Evolutionary conservation across 225 moss, liverwort and hornwort species (phyloP).

Genomic region (Pleurozium schreberi): DNA sequence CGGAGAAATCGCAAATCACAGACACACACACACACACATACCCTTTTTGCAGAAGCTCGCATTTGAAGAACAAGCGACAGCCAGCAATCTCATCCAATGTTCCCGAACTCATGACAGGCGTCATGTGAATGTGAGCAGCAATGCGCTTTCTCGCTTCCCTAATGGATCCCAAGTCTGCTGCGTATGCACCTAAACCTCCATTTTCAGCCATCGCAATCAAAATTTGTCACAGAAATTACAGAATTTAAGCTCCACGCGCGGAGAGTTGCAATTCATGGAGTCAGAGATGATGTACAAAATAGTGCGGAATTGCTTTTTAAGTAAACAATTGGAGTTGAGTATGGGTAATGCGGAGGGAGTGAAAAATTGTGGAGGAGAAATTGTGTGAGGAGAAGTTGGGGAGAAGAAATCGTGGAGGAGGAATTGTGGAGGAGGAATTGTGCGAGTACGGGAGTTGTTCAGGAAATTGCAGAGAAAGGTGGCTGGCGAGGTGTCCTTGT

Average conservation of each 20-base stretch:
- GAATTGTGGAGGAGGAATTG: neutral
- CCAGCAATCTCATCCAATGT: conserved; percentile 45
- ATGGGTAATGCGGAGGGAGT: neutral
- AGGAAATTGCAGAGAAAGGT: neutral
- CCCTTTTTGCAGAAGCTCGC: conserved; percentile 78
- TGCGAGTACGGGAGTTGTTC: neutral
- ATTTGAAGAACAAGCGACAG: conserved; percentile 67
- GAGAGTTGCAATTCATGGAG: neutral
- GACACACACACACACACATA: neutral
- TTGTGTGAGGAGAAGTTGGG: neutral
- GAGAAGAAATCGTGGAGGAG: neutral
- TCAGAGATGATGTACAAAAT: neutral
- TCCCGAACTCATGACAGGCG: conserved; percentile 51
- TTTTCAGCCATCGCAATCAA: neutral
- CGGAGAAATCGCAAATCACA: neutral
- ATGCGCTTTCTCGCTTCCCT: conserved; percentile 47
- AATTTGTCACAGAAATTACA: neutral
- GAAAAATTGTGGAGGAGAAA: neutral
- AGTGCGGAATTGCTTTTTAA: neutral
- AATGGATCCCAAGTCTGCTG: conserved; percentile 54
- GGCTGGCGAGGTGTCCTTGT: neutral
- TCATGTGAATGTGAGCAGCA: conserved; percentile 33
- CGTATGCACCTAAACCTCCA: conserved; percentile 6
- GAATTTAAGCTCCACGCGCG: neutral
- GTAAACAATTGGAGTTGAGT: neutral